Evolutionary conservation across 108 stramenopile species (phyloP).

Genomic region (Cyclotella choctawhatcheeana): DNA sequence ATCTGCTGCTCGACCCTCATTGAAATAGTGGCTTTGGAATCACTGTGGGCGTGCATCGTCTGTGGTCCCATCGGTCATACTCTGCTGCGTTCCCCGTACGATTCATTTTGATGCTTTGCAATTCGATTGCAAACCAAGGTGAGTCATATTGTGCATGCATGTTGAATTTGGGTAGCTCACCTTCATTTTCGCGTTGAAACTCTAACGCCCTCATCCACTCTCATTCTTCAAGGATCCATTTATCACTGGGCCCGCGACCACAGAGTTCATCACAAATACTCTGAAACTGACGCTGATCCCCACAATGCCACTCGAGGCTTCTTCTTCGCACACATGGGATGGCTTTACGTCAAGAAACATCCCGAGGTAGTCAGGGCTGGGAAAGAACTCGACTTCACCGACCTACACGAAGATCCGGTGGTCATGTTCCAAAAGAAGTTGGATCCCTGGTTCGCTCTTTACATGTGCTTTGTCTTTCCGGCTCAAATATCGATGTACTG

Average conservation of each 20-base stretch:
- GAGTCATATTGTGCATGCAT: too few species aligned
- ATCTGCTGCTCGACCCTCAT: not conserved
- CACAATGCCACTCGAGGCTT: constrained; percentile 99
- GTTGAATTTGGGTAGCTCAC: too few species aligned
- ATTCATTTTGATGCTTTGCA: constrained; percentile 94
- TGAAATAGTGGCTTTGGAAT: constrained; percentile 97
- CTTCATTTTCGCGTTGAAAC: not conserved
- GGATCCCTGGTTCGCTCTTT: constrained; percentile 97
- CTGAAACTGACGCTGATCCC: constrained; percentile 98
- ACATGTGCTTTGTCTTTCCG: constrained; percentile 99
- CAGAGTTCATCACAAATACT: constrained; percentile 99
- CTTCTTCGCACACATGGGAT: constrained; percentile 99
- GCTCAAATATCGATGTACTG: constrained; percentile 91
- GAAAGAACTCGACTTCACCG: constrained; percentile 92
- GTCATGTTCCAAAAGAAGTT: constrained; percentile 93
- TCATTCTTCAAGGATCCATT: constrained; percentile 87
- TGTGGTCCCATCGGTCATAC: constrained; percentile 98
- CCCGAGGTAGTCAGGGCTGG: constrained; percentile 95
- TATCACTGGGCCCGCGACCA: constrained; percentile 98
- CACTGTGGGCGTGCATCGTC: constrained; percentile 96
- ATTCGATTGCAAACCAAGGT: constrained; percentile 99
- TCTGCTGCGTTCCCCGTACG: constrained; percentile 85
- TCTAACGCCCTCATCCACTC: not conserved
- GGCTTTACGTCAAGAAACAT: constrained; percentile 98
- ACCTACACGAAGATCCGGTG: constrained; percentile 91